Conservation (phyloP, 2,329 filamentous ascomycete species). For the Colletotrichum sp. region DNA sequence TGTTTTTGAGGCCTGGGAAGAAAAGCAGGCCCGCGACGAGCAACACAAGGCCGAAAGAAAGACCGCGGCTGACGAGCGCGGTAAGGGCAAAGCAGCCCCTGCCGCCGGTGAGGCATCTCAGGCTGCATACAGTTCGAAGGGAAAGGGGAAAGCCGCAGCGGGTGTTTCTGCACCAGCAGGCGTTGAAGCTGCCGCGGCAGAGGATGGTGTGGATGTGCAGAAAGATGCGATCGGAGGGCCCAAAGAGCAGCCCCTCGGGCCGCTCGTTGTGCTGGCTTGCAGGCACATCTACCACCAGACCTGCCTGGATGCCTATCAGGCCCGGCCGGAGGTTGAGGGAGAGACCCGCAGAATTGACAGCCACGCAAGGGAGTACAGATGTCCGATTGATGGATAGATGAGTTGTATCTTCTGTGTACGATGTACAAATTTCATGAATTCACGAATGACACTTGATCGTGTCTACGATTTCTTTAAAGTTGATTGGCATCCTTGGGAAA, state of each 20-base stretch:
- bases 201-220: constrained; percentile 38
- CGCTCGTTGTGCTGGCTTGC: constrained; percentile 72
- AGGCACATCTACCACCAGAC: constrained; percentile 73
- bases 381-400: constrained; percentile 60
- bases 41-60: constrained; percentile 49
- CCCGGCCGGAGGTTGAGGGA: constrained; percentile 51
- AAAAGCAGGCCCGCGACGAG: constrained; percentile 56
- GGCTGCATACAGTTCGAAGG: constrained; percentile 43
- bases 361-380: constrained; percentile 55
- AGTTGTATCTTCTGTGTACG: constrained; percentile 12
- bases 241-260: constrained; percentile 60
- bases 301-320: constrained; percentile 71
- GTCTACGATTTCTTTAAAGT: not conserved
- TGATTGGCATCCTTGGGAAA: not conserved
- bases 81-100: constrained; percentile 42
- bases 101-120: constrained; percentile 5
- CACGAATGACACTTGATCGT: constrained; percentile 1
- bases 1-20: constrained; percentile 85
- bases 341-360: constrained; percentile 44
- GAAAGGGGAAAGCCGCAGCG: constrained; percentile 65
- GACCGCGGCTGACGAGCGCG: constrained; percentile 43
- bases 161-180: constrained; percentile 35
- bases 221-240: constrained; percentile 31
- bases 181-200: constrained; percentile 42
- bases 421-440: constrained; percentile 22